Evolutionary conservation across 2,329 filamentous ascomycete genomes (phyloP), one percentile per base, ranked within the genome.

Genomic region (Davidsoniella neocaledoniae): DNA sequence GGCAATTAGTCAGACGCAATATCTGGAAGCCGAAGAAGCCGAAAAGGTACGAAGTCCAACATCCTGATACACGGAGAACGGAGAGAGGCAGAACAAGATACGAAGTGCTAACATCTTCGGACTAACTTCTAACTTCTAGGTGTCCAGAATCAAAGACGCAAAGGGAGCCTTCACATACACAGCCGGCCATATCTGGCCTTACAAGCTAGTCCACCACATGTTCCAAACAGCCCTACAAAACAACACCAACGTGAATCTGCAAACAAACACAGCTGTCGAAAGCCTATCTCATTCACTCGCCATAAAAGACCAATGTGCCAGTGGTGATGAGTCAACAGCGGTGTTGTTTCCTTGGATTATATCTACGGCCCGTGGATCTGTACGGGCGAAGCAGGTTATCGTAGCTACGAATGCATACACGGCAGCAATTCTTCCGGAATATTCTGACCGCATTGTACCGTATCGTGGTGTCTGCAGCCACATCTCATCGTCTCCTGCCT

Each of bases 81-180:
- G 37, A 33, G 7, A n/a, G 42, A 14, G 23, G 33, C 26, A 41
- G 29, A 14, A 17, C 10, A 21, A 33, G 43, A 26, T 23, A 5
- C 9, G 9, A 2, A 8, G n/a, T 8, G 26, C 5, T 33, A 36
- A 26, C 9, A 10, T 16, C 8, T 29, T 8, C 29, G 29, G 29
- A 54, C 29, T 33, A 12, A 12, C 29, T 12, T 33, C 29, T 33
- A 12, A 12, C 29, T 12, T 33, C 9, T 8, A 60, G 62, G 26
- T 61, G 25, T 56, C 64, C 1, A 63, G 62, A 1, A 56, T 68
- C 38, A 66, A 64, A 36, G 62, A 60, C 2, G 64, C 64, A 1
- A 60, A 61, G 43, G 60, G 57, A 2, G 58, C 54, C 4, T 60
- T 63, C 51, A 61, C 56, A 5, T 65, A 62, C 44, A 61, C 56